These are phyloP conservation scores for Ciborinia camelliae DNA, from an alignment of 2,329 filamentous ascomycete genomes.

Conservation along the genomic window DNA sequence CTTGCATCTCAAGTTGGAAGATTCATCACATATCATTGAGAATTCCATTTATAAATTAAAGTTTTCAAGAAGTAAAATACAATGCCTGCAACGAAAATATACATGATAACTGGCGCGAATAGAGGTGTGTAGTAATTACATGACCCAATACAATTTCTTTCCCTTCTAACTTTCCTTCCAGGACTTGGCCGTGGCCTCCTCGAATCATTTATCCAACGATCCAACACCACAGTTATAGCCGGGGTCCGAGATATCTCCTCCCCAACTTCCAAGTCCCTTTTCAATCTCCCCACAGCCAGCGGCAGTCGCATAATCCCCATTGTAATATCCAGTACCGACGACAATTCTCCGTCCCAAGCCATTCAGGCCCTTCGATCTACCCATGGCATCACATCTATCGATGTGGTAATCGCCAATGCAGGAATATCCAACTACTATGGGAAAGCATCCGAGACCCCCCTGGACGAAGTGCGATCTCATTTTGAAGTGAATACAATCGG, in stretches of 20 bases:
- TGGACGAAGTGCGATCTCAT: constrained; percentile 40
- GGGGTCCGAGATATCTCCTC: constrained; percentile 39
- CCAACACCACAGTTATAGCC: constrained; percentile 33
- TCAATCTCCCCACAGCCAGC: constrained; percentile 38
- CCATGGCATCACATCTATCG: constrained; percentile 43
- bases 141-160: not conserved
- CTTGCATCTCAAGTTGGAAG: not conserved
- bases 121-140: constrained; percentile 32
- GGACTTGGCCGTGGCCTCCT: constrained; percentile 39
- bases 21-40: not conserved
- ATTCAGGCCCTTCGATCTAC: constrained; percentile 36
- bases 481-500: constrained; percentile 45
- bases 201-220: constrained; percentile 19
- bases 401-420: constrained; percentile 53
- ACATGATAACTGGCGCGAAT: constrained; percentile 41
- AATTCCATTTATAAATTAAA: not conserved
- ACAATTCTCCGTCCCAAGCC: constrained; percentile 38
- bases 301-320: constrained; percentile 39
- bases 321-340: constrained; percentile 43
- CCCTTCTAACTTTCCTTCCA: not conserved
- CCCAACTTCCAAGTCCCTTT: constrained; percentile 36
- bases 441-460: constrained; percentile 36
- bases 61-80: not conserved
- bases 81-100: constrained; percentile 9
- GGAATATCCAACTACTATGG: constrained; percentile 41